Conservation (phyloP, 345 rosid genomes). For the Eucalyptus viminalis region DNA sequence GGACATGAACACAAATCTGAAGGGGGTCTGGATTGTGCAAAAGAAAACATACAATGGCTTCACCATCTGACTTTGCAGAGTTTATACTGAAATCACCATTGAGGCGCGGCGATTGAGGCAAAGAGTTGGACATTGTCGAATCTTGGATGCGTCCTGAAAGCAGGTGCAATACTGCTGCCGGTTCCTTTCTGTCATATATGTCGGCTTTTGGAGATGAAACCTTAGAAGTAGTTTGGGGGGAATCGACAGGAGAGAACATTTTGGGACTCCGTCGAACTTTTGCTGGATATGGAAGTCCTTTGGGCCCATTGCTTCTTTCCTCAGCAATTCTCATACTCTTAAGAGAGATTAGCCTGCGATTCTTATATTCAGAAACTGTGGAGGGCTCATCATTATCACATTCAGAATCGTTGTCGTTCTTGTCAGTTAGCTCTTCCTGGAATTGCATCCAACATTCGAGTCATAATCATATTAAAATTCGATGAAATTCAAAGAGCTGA, state of each 20-base stretch:
- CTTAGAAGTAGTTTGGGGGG: conserved; percentile 21
- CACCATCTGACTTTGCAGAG: conserved; percentile 30
- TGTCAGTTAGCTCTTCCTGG: conserved; percentile 18
- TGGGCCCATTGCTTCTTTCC: not conserved
- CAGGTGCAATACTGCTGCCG: conserved; percentile 8
- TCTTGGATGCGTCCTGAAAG: conserved; percentile 12
- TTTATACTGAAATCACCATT: conserved; percentile 11
- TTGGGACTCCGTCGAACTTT: conserved; percentile 1
- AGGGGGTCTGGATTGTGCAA: not conserved
- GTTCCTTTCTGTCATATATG: conserved; percentile 4
- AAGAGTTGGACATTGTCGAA: conserved; percentile 3
- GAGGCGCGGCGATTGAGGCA: conserved; percentile 13
- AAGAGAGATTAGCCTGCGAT: not conserved
- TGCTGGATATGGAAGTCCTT: not conserved
- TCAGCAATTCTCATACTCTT: not conserved
- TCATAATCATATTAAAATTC: not conserved
- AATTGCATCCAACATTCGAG: not conserved
- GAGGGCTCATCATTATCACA: conserved; percentile 13
- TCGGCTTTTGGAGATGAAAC: conserved; percentile 17
- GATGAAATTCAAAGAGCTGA: not conserved
- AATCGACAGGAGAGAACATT: conserved; percentile 13
- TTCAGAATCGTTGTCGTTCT: conserved; percentile 12
- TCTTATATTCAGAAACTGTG: conserved; percentile 8
- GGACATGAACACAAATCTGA: not conserved
- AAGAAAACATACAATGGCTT: conserved; percentile 6